Percentiles rank a stretch among this genome's conserved stretches.
phyloP scores from a whole-genome alignment of 2,329 filamentous ascomycete species.

The Exophiala alcalophila region DNA sequence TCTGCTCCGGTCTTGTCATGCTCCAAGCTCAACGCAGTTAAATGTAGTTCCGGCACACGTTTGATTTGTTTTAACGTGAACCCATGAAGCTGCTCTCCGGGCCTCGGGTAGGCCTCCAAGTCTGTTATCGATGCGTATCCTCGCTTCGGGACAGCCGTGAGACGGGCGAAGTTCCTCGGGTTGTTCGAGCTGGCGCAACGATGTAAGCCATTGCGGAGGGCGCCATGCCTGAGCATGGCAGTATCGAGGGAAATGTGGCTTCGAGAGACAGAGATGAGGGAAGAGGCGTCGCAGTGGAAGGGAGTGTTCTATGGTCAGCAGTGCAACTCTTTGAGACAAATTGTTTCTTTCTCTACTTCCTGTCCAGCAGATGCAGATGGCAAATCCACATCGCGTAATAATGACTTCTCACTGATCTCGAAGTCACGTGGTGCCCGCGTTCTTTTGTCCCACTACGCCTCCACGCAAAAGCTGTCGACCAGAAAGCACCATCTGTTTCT shows the following conservation, averaged over 20 bases:
- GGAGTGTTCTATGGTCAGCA: no score
- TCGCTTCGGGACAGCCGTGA: constrained; percentile 2
- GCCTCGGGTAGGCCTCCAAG: constrained; percentile 69
- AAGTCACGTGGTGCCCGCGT: no score
- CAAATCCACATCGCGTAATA: no score
- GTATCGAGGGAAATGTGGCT: not conserved
- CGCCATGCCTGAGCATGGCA: constrained; percentile 30
- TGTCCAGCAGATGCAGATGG: no score
- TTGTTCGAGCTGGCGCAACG: constrained; percentile 7
- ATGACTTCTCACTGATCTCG: no score
- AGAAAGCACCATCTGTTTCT: no score
- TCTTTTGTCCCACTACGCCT: no score
- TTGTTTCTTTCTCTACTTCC: no score
- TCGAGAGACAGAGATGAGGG: not conserved
- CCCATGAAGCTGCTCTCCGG: constrained; percentile 84
- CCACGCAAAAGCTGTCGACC: no score
- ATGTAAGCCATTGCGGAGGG: constrained; percentile 22
- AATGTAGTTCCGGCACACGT: constrained; percentile 87
- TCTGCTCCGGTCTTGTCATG: constrained; percentile 96
- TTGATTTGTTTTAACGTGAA: constrained; percentile 88
- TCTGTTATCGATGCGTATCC: constrained; percentile 68
- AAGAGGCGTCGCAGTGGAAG: not conserved
- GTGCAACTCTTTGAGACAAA: no score
- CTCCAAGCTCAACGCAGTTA: constrained; percentile 84
- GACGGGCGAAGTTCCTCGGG: not conserved